phyloP scores from a whole-genome alignment of 805 yeast species.

The Hanseniaspora valbyensis region DNA sequence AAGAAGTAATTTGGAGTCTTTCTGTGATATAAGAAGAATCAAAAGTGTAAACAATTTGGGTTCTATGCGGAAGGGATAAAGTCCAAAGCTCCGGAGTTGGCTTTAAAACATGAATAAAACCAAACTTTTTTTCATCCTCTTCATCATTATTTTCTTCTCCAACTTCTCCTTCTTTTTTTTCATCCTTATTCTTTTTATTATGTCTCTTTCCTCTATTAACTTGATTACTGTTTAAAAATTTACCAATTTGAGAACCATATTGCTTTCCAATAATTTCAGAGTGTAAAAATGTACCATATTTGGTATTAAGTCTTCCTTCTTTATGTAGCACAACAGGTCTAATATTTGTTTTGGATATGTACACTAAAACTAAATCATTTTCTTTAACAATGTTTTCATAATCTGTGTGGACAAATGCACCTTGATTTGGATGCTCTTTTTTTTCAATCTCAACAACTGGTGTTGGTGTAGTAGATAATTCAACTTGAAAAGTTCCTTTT shows the following conservation, averaged over 20 bases:
- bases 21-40: slow-evolving; percentile 88
- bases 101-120: slow-evolving; percentile 75
- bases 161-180: no score
- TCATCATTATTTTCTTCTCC: slow-evolving; percentile 1
- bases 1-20: slow-evolving; percentile 60
- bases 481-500: background rate
- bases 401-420: slow-evolving; percentile 33
- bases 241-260: slow-evolving; percentile 76
- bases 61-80: slow-evolving; percentile 87
- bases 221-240: slow-evolving; percentile 45
- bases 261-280: slow-evolving; percentile 64
- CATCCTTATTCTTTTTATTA: slow-evolving; percentile 5
- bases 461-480: slow-evolving; percentile 3
- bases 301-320: slow-evolving; percentile 61
- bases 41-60: slow-evolving; percentile 94
- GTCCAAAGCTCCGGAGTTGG: slow-evolving; percentile 98
- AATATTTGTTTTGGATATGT: slow-evolving; percentile 68
- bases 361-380: slow-evolving; percentile 78
- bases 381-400: slow-evolving; percentile 64
- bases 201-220: slow-evolving; percentile 13
- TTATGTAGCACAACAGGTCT: slow-evolving; percentile 57
- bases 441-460: slow-evolving; percentile 1
- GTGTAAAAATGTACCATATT: slow-evolving; percentile 87
- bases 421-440: slow-evolving; percentile 1
- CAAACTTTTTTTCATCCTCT: slow-evolving; percentile 31